Percentiles rank a stretch among this genome's conserved stretches.
Evolutionary conservation across 2,329 filamentous ascomycete species (phyloP).

Genomic region (Fusarium anguioides): DNA sequence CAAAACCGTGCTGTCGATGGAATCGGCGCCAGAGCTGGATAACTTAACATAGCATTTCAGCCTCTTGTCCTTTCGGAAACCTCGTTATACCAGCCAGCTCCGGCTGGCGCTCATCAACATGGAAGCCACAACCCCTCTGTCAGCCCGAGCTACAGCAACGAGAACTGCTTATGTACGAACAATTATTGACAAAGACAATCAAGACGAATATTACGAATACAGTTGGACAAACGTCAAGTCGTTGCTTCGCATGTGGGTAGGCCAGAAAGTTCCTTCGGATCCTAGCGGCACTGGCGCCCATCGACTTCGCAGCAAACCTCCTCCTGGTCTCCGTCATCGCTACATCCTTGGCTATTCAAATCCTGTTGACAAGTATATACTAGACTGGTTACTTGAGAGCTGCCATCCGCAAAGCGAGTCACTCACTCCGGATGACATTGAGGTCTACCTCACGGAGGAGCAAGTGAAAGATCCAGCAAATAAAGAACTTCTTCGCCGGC

Average conservation of each 20-base stretch:
- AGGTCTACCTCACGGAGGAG: not conserved
- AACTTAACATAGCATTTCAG: too few species aligned
- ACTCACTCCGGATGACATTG: not conserved
- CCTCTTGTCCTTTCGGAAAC: not conserved
- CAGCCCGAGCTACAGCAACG: too few species aligned
- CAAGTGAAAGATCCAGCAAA: not conserved
- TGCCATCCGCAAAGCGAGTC: not conserved
- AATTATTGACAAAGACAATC: not conserved
- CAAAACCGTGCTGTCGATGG: not conserved
- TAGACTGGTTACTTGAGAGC: not conserved
- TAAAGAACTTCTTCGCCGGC: not conserved
- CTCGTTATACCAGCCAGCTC: too few species aligned
- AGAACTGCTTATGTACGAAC: constrained; percentile 7
- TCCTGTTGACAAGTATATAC: not conserved
- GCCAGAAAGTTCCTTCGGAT: not conserved
- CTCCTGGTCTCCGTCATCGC: not conserved
- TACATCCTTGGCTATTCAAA: constrained; percentile 2
- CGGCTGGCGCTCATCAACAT: not conserved
- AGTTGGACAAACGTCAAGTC: not conserved
- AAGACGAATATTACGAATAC: not conserved
- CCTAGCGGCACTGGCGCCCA: not conserved
- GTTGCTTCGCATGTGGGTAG: not conserved
- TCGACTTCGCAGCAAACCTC: not conserved
- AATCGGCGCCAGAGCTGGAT: not conserved
- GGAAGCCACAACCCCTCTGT: accelerated